Evolutionary conservation across 164 flowering plant genomes (phyloP).

Genomic region (Cinnamomum micranthum): DNA sequence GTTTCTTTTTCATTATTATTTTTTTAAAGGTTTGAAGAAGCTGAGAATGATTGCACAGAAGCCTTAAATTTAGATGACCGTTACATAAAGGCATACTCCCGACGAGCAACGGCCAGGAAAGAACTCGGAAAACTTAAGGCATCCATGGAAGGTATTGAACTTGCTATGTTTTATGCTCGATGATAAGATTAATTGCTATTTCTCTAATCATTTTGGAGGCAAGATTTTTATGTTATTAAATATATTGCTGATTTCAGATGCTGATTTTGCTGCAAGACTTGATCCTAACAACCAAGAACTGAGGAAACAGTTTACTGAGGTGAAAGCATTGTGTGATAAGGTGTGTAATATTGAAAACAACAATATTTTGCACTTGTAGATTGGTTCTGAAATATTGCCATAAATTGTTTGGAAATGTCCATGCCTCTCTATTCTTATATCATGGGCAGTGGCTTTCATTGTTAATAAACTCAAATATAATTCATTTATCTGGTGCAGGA

Average conservation of each 20-base stretch:
- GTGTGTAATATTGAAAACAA: constrained; percentile 24
- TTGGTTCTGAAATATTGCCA: not conserved
- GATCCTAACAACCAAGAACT: constrained; percentile 91
- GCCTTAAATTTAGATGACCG: constrained; percentile 95
- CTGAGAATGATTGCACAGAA: constrained; percentile 94
- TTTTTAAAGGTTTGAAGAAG: constrained; percentile 62
- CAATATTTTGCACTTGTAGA: constrained; percentile 1
- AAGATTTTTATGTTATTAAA: not conserved
- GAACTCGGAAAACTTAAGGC: constrained; percentile 83
- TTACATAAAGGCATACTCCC: constrained; percentile 91
- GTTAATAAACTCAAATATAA: not conserved
- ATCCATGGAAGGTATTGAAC: constrained; percentile 62
- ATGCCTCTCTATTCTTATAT: not conserved
- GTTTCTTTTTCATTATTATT: too few relatives aligned
- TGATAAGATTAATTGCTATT: not conserved
- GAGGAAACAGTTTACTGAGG: constrained; percentile 72
- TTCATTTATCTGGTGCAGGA: constrained; percentile 34
- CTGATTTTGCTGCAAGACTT: constrained; percentile 85
- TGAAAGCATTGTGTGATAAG: constrained; percentile 64
- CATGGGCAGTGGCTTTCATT: not conserved
- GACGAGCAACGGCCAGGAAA: constrained; percentile 93
- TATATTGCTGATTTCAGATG: constrained; percentile 51
- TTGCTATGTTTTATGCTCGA: not conserved
- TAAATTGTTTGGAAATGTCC: constrained; percentile 2
- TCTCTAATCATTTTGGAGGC: constrained; percentile 4